Evolutionary conservation across 345 rosid genomes (phyloP).

Genomic region (Firmiana major): DNA sequence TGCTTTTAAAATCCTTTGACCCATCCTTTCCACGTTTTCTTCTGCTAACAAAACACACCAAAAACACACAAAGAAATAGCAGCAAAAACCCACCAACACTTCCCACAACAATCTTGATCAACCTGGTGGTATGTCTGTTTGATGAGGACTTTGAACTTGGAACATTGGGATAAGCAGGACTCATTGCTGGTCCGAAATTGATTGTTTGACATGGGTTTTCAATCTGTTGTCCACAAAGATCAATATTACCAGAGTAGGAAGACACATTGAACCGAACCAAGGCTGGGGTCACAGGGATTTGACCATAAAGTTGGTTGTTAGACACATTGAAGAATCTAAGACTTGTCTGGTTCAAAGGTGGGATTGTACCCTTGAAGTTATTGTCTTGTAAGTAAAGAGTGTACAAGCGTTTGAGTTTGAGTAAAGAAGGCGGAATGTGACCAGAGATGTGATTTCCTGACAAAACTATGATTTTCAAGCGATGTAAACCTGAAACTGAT

Average conservation of each 20-base stretch:
- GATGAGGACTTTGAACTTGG: slow-evolving; percentile 22
- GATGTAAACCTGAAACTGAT: slow-evolving; percentile 61
- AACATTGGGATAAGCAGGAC: slow-evolving; percentile 24
- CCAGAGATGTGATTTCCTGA: slow-evolving; percentile 64
- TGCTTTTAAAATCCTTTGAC: slow-evolving; percentile 14
- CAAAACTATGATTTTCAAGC: slow-evolving; percentile 62
- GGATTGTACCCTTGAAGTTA: slow-evolving; percentile 52
- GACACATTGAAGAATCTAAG: slow-evolving; percentile 86
- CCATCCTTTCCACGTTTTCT: neutral
- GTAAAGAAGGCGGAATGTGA: slow-evolving; percentile 51
- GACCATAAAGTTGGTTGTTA: slow-evolving; percentile 64
- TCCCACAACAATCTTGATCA: slow-evolving; percentile 46
- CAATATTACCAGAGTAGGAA: slow-evolving; percentile 53
- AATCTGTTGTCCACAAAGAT: slow-evolving; percentile 74
- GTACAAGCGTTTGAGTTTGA: slow-evolving; percentile 58
- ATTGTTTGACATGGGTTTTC: slow-evolving; percentile 40
- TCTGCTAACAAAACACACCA: slow-evolving; percentile 23
- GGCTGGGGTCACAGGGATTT: slow-evolving; percentile 63
- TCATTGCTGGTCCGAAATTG: slow-evolving; percentile 23
- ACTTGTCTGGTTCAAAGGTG: slow-evolving; percentile 73
- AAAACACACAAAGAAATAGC: slow-evolving; percentile 21
- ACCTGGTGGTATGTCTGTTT: slow-evolving; percentile 24
- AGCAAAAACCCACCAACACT: slow-evolving; percentile 49
- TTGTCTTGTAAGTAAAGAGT: slow-evolving; percentile 60
- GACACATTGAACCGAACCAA: slow-evolving; percentile 64